Evolutionary conservation across 352 stramenopile species (phyloP).

Genomic region (Plasmopara muralis): DNA sequence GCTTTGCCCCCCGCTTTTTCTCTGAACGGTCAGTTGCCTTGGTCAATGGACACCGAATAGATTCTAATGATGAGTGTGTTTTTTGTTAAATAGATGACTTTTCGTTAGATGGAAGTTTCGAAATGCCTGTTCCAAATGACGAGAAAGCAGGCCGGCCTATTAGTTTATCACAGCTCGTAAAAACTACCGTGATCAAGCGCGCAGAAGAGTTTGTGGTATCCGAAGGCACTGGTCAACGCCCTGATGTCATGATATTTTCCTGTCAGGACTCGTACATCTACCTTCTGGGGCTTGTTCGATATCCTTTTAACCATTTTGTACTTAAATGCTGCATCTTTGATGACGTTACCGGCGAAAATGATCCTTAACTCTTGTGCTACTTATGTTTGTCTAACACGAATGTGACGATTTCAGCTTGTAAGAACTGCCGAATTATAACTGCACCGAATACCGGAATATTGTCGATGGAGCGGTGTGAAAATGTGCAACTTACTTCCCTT

Average conservation of each 20-base stretch:
- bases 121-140: slow-evolving; percentile 8
- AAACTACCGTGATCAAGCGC: slow-evolving; percentile 78
- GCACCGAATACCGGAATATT: slow-evolving; percentile 90
- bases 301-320: slow-evolving; percentile 37
- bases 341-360: background rate
- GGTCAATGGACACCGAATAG: background rate
- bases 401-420: slow-evolving; percentile 90
- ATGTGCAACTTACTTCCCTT: slow-evolving; percentile 84
- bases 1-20: slow-evolving; percentile 24
- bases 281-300: slow-evolving; percentile 90
- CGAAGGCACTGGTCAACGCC: slow-evolving; percentile 25
- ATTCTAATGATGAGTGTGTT: slow-evolving; percentile 9
- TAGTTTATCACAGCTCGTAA: slow-evolving; percentile 55
- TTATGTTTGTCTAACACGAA: slow-evolving; percentile 47
- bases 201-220: slow-evolving; percentile 46
- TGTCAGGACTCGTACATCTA: slow-evolving; percentile 94
- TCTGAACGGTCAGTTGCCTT: slow-evolving; percentile 25
- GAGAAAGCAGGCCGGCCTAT: slow-evolving; percentile 30
- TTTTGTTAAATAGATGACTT: slow-evolving; percentile 30
- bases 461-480: slow-evolving; percentile 92
- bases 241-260: slow-evolving; percentile 82
- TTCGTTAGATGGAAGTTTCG: slow-evolving; percentile 27
- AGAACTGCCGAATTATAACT: slow-evolving; percentile 94
- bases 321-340: slow-evolving; percentile 2
- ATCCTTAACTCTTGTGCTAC: slow-evolving; percentile 42